Conservation (phyloP, 805 yeast genomes). For the Spencermartinsiella europaea region DNA sequence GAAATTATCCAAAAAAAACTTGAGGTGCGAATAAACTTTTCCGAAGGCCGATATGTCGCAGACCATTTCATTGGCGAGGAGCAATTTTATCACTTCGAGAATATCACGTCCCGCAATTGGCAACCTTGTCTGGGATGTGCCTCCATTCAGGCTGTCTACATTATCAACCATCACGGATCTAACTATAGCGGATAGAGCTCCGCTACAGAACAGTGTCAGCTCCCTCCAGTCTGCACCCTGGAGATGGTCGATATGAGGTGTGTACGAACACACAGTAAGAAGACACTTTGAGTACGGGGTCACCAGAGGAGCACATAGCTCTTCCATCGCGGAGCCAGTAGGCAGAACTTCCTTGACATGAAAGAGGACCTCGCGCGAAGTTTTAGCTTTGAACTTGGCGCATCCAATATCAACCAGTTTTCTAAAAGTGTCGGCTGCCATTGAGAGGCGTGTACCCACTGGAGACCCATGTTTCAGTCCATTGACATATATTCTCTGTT, state of each 20-base stretch:
- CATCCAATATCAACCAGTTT: not conserved
- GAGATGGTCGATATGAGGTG: slow-evolving; percentile 21
- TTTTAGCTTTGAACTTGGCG: slow-evolving; percentile 3
- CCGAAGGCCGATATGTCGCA: not conserved
- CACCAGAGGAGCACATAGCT: slow-evolving; percentile 12
- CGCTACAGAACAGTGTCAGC: not conserved
- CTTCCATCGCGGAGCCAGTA: not conserved
- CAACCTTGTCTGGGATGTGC: not conserved
- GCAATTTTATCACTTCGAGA: not conserved
- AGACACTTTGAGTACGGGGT: slow-evolving; percentile 17
- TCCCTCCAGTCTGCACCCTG: slow-evolving; percentile 6
- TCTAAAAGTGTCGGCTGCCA: not conserved
- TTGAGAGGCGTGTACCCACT: not conserved
- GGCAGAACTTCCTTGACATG: slow-evolving; percentile 1
- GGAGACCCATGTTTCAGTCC: not conserved
- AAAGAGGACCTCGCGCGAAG: not conserved
- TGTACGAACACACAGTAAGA: slow-evolving; percentile 12
- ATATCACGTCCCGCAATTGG: not conserved
- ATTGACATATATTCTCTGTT: not conserved
- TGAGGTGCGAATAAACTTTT: not conserved
- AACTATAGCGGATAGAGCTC: not conserved
- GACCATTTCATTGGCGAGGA: not conserved
- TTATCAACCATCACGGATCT: not conserved
- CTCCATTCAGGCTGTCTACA: not conserved
- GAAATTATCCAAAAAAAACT: not conserved